Conservation (phyloP, 345 rosid genomes). For the Sonneratia alba region DNA sequence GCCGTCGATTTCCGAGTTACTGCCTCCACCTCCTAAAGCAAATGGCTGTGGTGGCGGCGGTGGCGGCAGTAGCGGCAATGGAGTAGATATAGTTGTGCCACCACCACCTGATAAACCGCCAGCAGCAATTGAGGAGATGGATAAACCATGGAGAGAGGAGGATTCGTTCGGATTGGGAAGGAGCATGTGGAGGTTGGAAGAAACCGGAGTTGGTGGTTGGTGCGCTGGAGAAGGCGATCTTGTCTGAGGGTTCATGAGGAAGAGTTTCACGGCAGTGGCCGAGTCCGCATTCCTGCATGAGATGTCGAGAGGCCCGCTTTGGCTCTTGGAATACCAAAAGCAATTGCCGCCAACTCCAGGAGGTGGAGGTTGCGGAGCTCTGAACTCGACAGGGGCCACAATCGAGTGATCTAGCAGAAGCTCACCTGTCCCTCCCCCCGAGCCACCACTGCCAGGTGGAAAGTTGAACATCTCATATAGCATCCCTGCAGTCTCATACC, state of each 20-base stretch:
- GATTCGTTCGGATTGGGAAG: conserved; percentile 47
- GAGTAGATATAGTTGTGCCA: neutral
- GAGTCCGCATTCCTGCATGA: conserved; percentile 57
- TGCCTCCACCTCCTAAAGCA: conserved; percentile 15
- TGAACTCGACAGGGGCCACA: neutral
- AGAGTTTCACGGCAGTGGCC: conserved; percentile 89
- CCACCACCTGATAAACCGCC: neutral
- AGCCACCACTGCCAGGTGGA: conserved; percentile 30
- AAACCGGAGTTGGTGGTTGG: conserved; percentile 25
- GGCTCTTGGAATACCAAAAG: neutral
- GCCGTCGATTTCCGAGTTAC: neutral
- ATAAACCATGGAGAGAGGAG: conserved; percentile 39
- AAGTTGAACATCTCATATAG: conserved; percentile 90
- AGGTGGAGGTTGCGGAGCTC: neutral
- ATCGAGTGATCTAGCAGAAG: conserved; percentile 19
- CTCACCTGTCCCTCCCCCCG: conserved; percentile 28
- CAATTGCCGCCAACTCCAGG: neutral
- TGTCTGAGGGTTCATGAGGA: conserved; percentile 74
- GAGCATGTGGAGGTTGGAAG: conserved; percentile 82
- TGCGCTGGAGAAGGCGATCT: conserved; percentile 62
- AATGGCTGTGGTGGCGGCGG: neutral
- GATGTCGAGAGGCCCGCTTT: conserved; percentile 9
- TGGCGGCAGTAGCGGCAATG: neutral
- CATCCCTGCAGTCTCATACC: conserved; percentile 71
- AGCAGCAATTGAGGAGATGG: conserved; percentile 3